Evolutionary conservation across 176 grass and related monocot genomes (phyloP), one percentile per base, ranked within the genome.

Genomic region (Raddia guianensis): DNA sequence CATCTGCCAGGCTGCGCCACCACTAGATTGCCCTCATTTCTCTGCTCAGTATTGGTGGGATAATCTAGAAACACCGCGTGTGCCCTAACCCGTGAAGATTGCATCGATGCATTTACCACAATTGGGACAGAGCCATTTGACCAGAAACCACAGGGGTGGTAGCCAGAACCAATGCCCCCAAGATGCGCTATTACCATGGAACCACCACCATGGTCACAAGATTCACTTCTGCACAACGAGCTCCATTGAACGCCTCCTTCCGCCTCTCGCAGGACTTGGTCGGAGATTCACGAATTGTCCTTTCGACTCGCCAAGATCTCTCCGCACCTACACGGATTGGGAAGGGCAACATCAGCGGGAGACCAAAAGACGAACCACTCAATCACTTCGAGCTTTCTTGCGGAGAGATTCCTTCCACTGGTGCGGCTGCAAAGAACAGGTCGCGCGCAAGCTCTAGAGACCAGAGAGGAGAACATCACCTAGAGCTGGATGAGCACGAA

Each of bases 51-150:
- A 16, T 40, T 78, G 61, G 49, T 56, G 0, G 77, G 77, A 21
- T 54, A 80, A 80, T 92, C 86, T 47, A 89, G 42, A 67, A 64
- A 68, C 53, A 77, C 69, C 1, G 70, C 58, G 1, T 56, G 49
- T 2, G 70, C 64, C 79, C 74, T 79, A 32, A 79, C 59, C 21
- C 49, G 57, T 37, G 60, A 51, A 57, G 40, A 80, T 18, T 9
- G 18, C 49, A 49, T 42, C 20, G 56, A 34, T 0, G n/a, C 7
- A 12, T 69, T 76, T 48, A 66, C 0, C 15, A 46, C 75, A 15
- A 76, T 13, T 8, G 87, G 71, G 33, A 57, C 77, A 47, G 82
- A 78, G 4, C 16, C 35, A 59, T 48, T 48, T 70, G 80, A 45
- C 77, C 82, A 81, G 7, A 64, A 48, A 57, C 82, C 82, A 64